Percentiles rank a stretch among this genome's conserved stretches.
Conservation (phyloP, 192 early-diverging fungal genomes). For the Coemansia sp. region DNA sequence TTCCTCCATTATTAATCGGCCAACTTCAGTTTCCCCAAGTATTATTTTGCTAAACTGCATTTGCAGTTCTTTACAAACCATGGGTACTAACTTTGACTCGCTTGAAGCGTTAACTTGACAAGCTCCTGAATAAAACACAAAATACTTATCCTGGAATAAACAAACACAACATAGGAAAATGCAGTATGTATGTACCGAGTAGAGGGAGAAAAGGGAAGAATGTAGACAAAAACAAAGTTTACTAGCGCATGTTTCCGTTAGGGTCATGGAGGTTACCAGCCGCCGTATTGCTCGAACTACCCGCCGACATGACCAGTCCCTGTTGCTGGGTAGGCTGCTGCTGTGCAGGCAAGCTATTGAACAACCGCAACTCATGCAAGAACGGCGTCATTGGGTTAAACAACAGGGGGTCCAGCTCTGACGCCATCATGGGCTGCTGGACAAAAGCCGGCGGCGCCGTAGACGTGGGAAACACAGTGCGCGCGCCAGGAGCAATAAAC, state of each 20-base stretch:
- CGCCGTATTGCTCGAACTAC: not conserved
- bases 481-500: constrained; percentile 32
- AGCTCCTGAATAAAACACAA: too few relatives aligned
- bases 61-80: too few relatives aligned
- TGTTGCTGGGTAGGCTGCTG: constrained; percentile 6
- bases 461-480: constrained; percentile 15
- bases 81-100: too few relatives aligned
- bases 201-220: not conserved
- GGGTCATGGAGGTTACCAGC: not conserved
- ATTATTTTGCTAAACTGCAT: too few relatives aligned
- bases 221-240: not conserved
- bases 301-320: not conserved
- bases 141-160: too few relatives aligned
- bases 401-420: constrained; percentile 46
- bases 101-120: too few relatives aligned
- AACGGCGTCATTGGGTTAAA: constrained; percentile 53
- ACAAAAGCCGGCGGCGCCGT: not conserved
- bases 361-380: constrained; percentile 45
- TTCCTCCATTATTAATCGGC: not conserved
- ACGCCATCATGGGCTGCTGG: constrained; percentile 2
- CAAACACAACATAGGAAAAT: too few relatives aligned
- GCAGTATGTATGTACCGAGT: not conserved
- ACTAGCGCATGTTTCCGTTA: constrained; percentile 3
- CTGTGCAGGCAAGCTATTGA: constrained; percentile 10
- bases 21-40: too few relatives aligned